Base-by-base conservation (phyloP, 1,284 basidiomycete genomes). In the Ganoderma boninense region DNA sequence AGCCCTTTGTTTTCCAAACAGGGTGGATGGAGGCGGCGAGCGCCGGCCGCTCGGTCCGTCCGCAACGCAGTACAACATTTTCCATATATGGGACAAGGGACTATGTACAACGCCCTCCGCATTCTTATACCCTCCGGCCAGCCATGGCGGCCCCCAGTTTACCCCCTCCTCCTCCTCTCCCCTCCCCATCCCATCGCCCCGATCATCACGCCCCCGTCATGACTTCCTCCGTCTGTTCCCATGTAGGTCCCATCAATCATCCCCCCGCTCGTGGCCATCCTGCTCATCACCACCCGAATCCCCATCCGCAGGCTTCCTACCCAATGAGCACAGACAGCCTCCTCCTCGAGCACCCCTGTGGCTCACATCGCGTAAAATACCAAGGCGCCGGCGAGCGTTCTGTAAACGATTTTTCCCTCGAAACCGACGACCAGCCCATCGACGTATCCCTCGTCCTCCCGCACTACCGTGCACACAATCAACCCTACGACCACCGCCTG, bases 401-500 rank as follows among this genome's bases (percentile, higher is more conserved):
- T 6, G 56, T 67, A 70, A 92, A 90, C 87, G 92, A 94, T 77
- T 91, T 89, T 75, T 80, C 86, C 67, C 80, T 90, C 68, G 87
- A 91, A 73, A 84, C 84, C 10, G 82, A 83, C 32, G 80, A 83
- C 69, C 79, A 82, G 56, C 80, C 89, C 16, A 82, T 93, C 71
- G 90, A 94, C 76, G 77, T 92, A 68, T 88, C 89, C 29, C 86
- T 94, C 64, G 85, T 88, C 38, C 84, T 94, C 66, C 92, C 92
- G 2, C 92, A 94, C 76, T 93, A 92, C 76, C 91, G 92, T 56
- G 91, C 92, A 23, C 86, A 88, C 52, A 83, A 88, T 73, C 92
- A 94, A 74, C 92, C 92, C 0, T 79, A 90, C 46, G 85, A 89
- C 62, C 88, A 93, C 79, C 89, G 90, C 46, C 84, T 94, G 82